Evolutionary conservation across 352 stramenopile species (phyloP), one percentile per base, ranked within the genome.

Genomic region (Pilasporangium apinafurcum): DNA sequence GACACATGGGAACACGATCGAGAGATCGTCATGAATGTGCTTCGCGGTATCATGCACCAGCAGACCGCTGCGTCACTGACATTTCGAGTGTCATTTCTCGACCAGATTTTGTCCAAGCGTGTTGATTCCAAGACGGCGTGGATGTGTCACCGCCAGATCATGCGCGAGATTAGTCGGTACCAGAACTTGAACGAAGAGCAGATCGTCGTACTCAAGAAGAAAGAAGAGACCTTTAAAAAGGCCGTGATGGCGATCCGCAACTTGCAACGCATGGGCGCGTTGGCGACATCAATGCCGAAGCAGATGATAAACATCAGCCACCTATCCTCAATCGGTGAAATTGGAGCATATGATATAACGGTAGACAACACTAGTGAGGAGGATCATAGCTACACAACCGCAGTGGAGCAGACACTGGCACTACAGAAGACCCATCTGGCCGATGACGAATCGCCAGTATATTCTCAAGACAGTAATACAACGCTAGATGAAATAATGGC

Each of bases 61-160:
- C 68, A 62, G 13, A 86, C 73, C 0, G 72, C 59, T 0, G 63
- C 73, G 28, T 70, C 69, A 18, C 49, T 90, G n/a, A 59, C 56
- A 20, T 83, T 87, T 48, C 72, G 74, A 35, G 65, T 85, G 4
- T 54, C 61, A 8, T 86, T 90, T 45, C 59, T 90, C 34, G 66
- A 68, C 17, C 73, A 88, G 38, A 60, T 90, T 30, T 51, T 87
- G 7, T 47, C 46, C 25, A 75, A 78, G 13, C 65, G 70, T 21
- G 75, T 87, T 17, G 78, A 90, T 48, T 62, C 75, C 9, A 86
- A 87, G 60, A 90, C 75, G 2, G 78, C 78, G 46, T 90, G 78
- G 78, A 61, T 86, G 38, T 86, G 75, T 44, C 72, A 88, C 58
- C 69, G 65, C 0, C 75, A 86, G 62, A 87, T 86, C 53, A 79